These are phyloP conservation scores for Podila verticillata DNA, from an alignment of 192 early-diverging fungal species.

Conservation along the genomic window DNA sequence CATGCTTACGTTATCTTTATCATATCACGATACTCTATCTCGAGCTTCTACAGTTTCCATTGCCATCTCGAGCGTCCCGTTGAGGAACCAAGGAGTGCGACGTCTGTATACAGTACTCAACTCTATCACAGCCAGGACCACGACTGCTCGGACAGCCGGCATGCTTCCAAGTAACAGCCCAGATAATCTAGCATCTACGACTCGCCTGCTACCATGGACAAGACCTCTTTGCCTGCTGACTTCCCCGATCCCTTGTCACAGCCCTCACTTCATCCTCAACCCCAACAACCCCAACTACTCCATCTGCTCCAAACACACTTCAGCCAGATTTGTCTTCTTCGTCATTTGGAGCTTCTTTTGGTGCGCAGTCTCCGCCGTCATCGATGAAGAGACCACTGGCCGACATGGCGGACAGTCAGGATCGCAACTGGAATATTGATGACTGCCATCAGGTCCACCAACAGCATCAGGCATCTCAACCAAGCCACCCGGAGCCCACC, in stretches of 20 bases:
- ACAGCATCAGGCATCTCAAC: slow-evolving; percentile 11
- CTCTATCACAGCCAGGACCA: neutral
- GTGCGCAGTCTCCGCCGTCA: slow-evolving; percentile 25
- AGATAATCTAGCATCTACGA: neutral
- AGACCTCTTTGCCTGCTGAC: slow-evolving; percentile 38
- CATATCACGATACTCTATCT: slow-evolving; percentile 32
- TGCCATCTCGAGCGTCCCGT: slow-evolving; percentile 16
- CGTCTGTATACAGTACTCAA: neutral
- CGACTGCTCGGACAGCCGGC: neutral
- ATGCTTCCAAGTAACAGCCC: neutral
- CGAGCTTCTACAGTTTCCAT: slow-evolving; percentile 7
- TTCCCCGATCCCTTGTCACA: slow-evolving; percentile 22
- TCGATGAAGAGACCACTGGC: slow-evolving; percentile 46
- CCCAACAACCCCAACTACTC: neutral
- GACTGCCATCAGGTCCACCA: slow-evolving; percentile 44
- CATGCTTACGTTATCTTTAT: slow-evolving; percentile 63
- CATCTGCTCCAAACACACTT: slow-evolving; percentile 10
- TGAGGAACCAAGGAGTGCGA: slow-evolving; percentile 24
- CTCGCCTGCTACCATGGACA: neutral
- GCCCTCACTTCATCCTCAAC: slow-evolving; percentile 20
- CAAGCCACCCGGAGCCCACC: neutral
- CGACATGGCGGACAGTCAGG: slow-evolving; percentile 50
- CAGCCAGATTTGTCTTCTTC: slow-evolving; percentile 46
- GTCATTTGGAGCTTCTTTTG: slow-evolving; percentile 43
- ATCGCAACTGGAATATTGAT: slow-evolving; percentile 43